Base-by-base conservation (phyloP, 768 basidiomycete genomes). In the Amanita pseudoporphyria region DNA sequence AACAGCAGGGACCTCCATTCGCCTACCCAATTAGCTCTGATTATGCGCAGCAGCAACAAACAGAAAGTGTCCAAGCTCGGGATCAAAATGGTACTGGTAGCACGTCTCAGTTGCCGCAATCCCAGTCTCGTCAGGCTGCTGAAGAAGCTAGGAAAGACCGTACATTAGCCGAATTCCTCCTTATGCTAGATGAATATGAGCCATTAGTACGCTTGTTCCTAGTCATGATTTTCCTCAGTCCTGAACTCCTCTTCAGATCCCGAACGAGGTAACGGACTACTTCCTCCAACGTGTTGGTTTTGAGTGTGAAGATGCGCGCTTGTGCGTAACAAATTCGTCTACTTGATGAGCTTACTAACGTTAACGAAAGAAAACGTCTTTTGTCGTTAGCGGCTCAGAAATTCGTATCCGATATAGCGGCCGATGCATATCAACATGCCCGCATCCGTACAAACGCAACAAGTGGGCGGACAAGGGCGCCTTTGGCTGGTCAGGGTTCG, bases 391-490 rank as follows among this genome's bases (percentile, higher is more conserved):
- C 96, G 2, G 92, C 96, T 0, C 96, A 99, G 62, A 97, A 98
- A 61, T 98, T 99, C 62, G 84, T 98, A 38, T 89, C 93, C 6
- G 95, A 98, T 61, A 94, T 99, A 49, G 87, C 95, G 2, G 80
- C 88, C 2, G 96, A 99, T 64, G 93, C 96, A 9, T 98, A 90
- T 67, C 93, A 97, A 61, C 95, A 97, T 66, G 96, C 96, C 6
- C 87, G 95, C 26, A 89, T 98, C 59, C 82, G 96, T 32, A 89
- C 90, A 1, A 95, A 90, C 52, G 91, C 89, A 31, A 62, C 82
- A 5, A 79, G 84, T 24, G 85, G 88, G 32, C 76, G 88, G 13
- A 72, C 80, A 24, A 74, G 85, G 22, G 72, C 77, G 9, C 79
- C 76, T 1, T 60, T 71, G 22, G 60, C 68, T 9, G 84, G 82